Base-by-base conservation (phyloP, 345 rosid species). In the Limnanthes douglasii region DNA sequence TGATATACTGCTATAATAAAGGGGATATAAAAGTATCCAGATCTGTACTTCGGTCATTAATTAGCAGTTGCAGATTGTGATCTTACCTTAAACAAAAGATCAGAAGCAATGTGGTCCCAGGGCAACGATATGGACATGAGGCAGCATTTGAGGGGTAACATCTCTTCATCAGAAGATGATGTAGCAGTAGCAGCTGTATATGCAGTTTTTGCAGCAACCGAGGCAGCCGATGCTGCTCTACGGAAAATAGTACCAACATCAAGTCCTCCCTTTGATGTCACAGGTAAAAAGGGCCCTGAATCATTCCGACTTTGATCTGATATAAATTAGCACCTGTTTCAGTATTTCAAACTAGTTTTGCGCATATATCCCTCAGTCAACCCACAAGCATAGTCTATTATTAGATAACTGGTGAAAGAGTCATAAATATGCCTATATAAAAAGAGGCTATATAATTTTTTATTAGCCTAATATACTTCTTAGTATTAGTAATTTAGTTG, bases 21-120 rank as follows among this genome's bases (percentile, higher is more conserved):
- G n/a, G n/a, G n/a, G n/a, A n/a, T n/a, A n/a, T n/a, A n/a, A n/a
- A n/a, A n/a, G n/a, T n/a, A n/a, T n/a, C n/a, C n/a, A n/a, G n/a
- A n/a, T n/a, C n/a, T n/a, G n/a, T n/a, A n/a, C n/a, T n/a, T n/a
- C n/a, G n/a, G n/a, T n/a, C 19, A 6, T n/a, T 21, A 5, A 31
- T 7, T 19, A 18, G 21, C 31, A 46, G 41, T 21, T 35, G 33
- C 11, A 2, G 14, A 9, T 8, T 31, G 53, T 57, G n/a, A n/a
- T n/a, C n/a, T n/a, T 43, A 92, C 99, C 96, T 92, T 85, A 49
- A 75, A 85, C 41, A 92, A 57, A 43, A 92, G 94, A 67, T 92
- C 96, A 45, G 69, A 64, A 57, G 94, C 94, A 62, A 92, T 85
- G 39, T 71, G 64, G 34, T 85, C 96, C 99, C 99, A 85, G 0